These are phyloP conservation scores for Bipolaris cookei DNA, from an alignment of 2,329 filamentous ascomycete genomes.

Conservation along the genomic window DNA sequence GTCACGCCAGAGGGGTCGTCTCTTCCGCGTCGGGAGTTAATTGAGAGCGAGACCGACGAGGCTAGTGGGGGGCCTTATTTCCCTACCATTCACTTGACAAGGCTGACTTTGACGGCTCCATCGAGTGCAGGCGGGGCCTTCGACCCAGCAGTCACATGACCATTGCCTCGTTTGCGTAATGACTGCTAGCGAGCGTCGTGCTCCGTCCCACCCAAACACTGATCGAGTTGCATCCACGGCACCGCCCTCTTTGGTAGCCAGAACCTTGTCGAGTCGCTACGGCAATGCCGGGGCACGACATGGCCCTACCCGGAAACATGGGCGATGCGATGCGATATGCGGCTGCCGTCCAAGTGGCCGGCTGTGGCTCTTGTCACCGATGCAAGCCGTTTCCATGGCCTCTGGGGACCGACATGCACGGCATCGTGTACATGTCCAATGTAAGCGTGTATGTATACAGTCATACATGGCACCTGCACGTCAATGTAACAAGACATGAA, in stretches of 20 bases:
- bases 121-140: slow-evolving; percentile 11
- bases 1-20: slow-evolving; percentile 26
- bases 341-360: slow-evolving; percentile 5
- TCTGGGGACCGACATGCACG: too few species aligned
- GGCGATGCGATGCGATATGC: slow-evolving; percentile 10
- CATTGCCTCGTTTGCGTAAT: slow-evolving; percentile 1
- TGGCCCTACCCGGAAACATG: slow-evolving; percentile 9
- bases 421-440: too few species aligned
- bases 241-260: slow-evolving; percentile 3
- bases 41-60: slow-evolving; percentile 36
- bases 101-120: slow-evolving; percentile 40
- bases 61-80: slow-evolving; percentile 44
- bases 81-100: slow-evolving; percentile 26
- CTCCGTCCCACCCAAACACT: slow-evolving; percentile 1
- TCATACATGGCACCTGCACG: slow-evolving; percentile 13
- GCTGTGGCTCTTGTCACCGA: slow-evolving; percentile 7
- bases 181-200: slow-evolving; percentile 11
- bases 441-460: slow-evolving; percentile 11
- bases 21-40: slow-evolving; percentile 21
- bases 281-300: not conserved
- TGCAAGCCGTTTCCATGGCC: slow-evolving; percentile 14
- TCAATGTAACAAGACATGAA: slow-evolving; percentile 9
- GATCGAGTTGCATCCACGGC: slow-evolving; percentile 16
- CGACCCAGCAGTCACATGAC: slow-evolving; percentile 13
- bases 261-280: slow-evolving; percentile 3